Percentiles rank a stretch among this genome's conserved stretches.
These are phyloP conservation scores for Citeromyces nyonsensis DNA, from an alignment of 805 yeast species.

Conservation along the genomic window DNA sequence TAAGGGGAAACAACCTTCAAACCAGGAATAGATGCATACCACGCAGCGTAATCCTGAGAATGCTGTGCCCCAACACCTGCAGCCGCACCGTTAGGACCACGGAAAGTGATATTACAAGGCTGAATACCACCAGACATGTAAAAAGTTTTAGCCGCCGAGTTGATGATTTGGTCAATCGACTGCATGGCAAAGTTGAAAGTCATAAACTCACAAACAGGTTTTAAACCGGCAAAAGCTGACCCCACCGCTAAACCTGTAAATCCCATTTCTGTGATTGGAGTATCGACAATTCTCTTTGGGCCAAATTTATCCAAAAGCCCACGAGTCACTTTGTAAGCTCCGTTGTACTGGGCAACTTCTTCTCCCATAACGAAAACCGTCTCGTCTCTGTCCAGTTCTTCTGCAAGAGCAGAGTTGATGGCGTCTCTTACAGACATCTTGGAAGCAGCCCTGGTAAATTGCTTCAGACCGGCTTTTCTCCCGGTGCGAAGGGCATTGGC, in stretches of 20 bases:
- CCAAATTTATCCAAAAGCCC: slow-evolving; percentile 94
- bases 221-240: slow-evolving; percentile 90
- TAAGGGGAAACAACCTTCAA: slow-evolving; percentile 92
- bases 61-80: slow-evolving; percentile 99
- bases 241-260: slow-evolving; percentile 92
- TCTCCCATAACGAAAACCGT: slow-evolving; percentile 94
- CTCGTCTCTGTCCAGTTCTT: slow-evolving; percentile 93
- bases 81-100: slow-evolving; percentile 99
- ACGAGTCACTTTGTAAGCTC: slow-evolving; percentile 95
- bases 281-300: slow-evolving; percentile 83
- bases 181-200: slow-evolving; percentile 99
- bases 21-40: slow-evolving; percentile 99
- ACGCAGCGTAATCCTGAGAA: slow-evolving; percentile 92
- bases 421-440: slow-evolving; percentile 94
- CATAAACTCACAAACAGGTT: slow-evolving; percentile 97
- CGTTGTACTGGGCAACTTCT: slow-evolving; percentile 98
- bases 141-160: slow-evolving; percentile 96
- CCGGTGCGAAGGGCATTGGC: too few relatives aligned
- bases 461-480: too few relatives aligned
- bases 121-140: slow-evolving; percentile 99
- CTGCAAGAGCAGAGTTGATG: slow-evolving; percentile 85
- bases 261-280: slow-evolving; percentile 99
- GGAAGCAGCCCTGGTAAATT: slow-evolving; percentile 19
- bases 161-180: slow-evolving; percentile 94
- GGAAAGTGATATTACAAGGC: slow-evolving; percentile 91